These are phyloP conservation scores for Urochloa ruziziensis DNA, from an alignment of 176 grass and related monocot species.

Conservation along the genomic window DNA sequence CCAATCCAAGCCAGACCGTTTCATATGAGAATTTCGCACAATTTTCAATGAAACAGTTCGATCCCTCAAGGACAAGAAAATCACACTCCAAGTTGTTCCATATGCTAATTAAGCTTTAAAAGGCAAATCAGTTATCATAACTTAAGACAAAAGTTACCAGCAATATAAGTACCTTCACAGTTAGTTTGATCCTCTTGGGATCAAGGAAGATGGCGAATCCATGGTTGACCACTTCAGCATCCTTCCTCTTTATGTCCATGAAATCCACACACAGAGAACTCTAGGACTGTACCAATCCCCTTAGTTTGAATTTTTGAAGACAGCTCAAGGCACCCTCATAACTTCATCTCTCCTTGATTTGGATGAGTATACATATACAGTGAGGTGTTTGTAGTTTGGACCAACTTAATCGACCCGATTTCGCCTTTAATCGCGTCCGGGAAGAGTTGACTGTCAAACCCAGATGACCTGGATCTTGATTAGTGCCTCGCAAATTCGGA, in stretches of 20 bases:
- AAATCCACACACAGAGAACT: background rate
- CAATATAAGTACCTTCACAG: background rate
- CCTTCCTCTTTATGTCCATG: slow-evolving; percentile 59
- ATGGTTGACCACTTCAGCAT: slow-evolving; percentile 37
- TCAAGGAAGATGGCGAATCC: slow-evolving; percentile 39
- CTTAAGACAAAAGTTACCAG: background rate
- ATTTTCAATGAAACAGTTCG: background rate
- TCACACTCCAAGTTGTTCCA: background rate
- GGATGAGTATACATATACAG: background rate
- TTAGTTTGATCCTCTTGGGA: slow-evolving; percentile 47
- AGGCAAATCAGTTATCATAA: background rate
- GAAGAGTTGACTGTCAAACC: slow-evolving; percentile 32
- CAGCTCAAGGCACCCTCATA: background rate
- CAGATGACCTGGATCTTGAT: slow-evolving; percentile 22
- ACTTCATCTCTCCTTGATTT: background rate
- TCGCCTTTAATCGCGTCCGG: background rate
- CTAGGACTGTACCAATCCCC: background rate
- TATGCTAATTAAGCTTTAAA: background rate
- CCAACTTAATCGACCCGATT: background rate
- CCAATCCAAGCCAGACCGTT: background rate
- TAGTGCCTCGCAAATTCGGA: background rate
- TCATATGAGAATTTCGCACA: background rate
- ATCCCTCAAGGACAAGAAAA: background rate
- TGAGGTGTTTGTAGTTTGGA: background rate
- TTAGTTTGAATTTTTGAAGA: background rate